A percentile compares a stretch with the other conserved stretches of the same genome.
These are phyloP conservation scores for Hortaea werneckii DNA, from an alignment of 2,329 filamentous ascomycete species.

Conservation along the genomic window DNA sequence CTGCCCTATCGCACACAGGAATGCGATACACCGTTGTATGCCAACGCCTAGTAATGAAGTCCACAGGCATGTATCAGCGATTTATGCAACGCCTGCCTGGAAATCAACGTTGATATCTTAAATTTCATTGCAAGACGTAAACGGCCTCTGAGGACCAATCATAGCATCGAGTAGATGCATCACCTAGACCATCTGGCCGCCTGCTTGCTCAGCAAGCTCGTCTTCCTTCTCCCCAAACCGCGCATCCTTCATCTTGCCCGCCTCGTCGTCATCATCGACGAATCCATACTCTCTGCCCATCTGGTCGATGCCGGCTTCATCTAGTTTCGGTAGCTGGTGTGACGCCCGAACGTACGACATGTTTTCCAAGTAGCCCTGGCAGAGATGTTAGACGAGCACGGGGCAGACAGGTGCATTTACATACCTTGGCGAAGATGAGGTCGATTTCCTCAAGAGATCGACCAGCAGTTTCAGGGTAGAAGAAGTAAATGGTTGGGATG, in stretches of 20 bases:
- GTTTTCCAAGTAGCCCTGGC: constrained; percentile 16
- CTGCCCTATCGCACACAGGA: too few relatives aligned
- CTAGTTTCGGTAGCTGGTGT: constrained; percentile 26
- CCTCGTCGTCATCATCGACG: constrained; percentile 23
- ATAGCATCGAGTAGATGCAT: neutral
- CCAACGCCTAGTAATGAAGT: too few relatives aligned
- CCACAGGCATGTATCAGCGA: too few relatives aligned
- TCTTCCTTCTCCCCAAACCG: constrained; percentile 14
- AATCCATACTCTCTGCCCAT: constrained; percentile 26
- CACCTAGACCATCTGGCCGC: constrained; percentile 8
- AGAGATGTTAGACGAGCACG: neutral
- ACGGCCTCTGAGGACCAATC: too few relatives aligned
- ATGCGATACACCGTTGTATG: too few relatives aligned
- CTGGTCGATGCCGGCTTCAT: constrained; percentile 23
- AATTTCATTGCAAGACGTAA: too few relatives aligned
- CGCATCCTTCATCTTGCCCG: constrained; percentile 16
- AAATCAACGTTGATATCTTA: too few relatives aligned
- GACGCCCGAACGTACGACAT: constrained; percentile 27
- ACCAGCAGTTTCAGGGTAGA: constrained; percentile 42
- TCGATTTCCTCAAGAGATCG: constrained; percentile 50
- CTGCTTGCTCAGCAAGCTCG: constrained; percentile 6
- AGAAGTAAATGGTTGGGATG: constrained; percentile 47
- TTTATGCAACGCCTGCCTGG: too few relatives aligned
- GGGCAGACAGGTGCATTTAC: neutral
- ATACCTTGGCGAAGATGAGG: constrained; percentile 24